Percentiles rank a stretch among this genome's conserved stretches.
These are phyloP conservation scores for Talaromyces marneffei DNA, from an alignment of 2,329 filamentous ascomycete genomes.

Conservation along the genomic window DNA sequence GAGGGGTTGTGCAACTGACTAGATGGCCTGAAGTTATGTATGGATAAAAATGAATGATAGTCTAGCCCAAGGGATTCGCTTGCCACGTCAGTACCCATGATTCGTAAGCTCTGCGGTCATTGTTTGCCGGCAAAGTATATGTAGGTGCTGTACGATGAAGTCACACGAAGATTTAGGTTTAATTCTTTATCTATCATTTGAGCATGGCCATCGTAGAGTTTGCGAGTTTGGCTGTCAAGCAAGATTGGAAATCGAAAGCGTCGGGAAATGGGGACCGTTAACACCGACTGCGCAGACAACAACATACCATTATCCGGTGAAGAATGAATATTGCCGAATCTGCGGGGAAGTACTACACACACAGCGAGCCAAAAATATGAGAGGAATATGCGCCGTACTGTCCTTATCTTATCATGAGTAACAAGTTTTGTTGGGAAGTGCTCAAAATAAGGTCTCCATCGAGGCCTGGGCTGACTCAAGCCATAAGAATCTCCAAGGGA, in stretches of 20 bases:
- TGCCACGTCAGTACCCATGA: background rate
- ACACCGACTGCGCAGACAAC: background rate
- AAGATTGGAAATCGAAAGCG: background rate
- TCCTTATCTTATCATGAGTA: background rate
- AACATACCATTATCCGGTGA: background rate
- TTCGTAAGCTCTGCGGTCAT: background rate
- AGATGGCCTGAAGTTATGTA: background rate
- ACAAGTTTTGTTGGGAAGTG: background rate
- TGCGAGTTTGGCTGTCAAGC: background rate
- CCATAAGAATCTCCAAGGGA: slow-evolving; percentile 20
- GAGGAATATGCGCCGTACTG: background rate
- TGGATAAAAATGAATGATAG: background rate
- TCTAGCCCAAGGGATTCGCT: background rate
- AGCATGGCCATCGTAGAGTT: background rate
- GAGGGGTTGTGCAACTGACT: background rate
- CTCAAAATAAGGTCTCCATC: background rate
- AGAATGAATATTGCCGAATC: background rate
- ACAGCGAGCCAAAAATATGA: background rate
- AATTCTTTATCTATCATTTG: background rate
- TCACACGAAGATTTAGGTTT: background rate
- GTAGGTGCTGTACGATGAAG: background rate
- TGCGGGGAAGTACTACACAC: background rate
- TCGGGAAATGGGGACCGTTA: background rate
- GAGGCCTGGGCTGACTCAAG: slow-evolving; percentile 3
- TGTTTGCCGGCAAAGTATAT: background rate